Conservation (phyloP, 2,329 filamentous ascomycete genomes). For the Colletotrichum chlorophyti region DNA sequence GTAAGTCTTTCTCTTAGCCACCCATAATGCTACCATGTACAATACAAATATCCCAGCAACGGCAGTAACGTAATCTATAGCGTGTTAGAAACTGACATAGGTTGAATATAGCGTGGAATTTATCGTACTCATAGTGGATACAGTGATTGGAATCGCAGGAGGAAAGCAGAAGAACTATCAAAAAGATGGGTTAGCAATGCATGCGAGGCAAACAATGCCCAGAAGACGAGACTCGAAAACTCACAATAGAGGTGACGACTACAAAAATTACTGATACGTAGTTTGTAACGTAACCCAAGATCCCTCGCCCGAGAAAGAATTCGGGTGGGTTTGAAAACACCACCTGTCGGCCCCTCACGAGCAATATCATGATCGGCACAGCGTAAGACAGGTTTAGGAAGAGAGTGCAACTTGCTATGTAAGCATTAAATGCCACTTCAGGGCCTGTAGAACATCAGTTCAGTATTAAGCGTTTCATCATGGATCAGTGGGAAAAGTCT, state of each 20-base stretch:
- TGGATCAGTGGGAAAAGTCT: no score
- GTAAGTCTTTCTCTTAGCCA: constrained; percentile 1
- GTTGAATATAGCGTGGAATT: background rate
- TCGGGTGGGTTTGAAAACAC: constrained; percentile 27
- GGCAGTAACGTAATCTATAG: constrained; percentile 12
- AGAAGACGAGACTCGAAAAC: background rate
- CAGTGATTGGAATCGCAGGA: constrained; percentile 8
- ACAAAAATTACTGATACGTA: constrained; percentile 11
- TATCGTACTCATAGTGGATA: constrained; percentile 22
- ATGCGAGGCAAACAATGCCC: background rate
- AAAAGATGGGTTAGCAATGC: background rate
- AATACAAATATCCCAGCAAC: constrained; percentile 3
- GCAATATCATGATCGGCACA: constrained; percentile 46
- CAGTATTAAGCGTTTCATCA: background rate
- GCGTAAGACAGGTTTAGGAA: constrained; percentile 54
- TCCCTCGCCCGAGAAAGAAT: background rate
- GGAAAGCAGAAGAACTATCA: constrained; percentile 20
- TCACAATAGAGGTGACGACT: constrained; percentile 8
- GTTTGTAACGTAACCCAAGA: constrained; percentile 5
- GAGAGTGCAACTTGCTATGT: constrained; percentile 51
- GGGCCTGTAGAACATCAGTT: constrained; percentile 32
- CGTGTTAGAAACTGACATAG: background rate
- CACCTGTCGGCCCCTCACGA: constrained; percentile 42
- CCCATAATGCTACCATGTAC: constrained; percentile 1
- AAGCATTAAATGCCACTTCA: constrained; percentile 53